Conservation (phyloP, 2,329 filamentous ascomycete species). For the Fonsecaea pedrosoi region DNA sequence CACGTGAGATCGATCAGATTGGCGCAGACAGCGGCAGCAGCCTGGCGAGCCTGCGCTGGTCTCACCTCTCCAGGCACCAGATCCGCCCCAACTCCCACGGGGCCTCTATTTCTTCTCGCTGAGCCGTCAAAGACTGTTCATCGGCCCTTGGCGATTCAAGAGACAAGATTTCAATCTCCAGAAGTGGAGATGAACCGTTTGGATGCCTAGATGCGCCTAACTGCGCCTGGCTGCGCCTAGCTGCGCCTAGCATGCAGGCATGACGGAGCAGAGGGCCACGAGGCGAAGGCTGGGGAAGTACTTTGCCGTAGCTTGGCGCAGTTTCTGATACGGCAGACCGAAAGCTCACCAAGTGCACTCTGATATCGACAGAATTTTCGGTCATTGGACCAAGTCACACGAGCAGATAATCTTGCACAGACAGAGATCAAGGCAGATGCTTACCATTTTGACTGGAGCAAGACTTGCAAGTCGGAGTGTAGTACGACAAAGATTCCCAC, state of each 20-base stretch:
- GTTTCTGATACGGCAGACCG: neutral
- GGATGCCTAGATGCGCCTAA: conserved; percentile 2
- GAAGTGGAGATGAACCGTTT: conserved; percentile 5
- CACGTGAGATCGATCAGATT: conserved; percentile 1
- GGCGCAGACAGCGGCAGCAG: conserved; percentile 17
- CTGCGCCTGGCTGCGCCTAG: neutral
- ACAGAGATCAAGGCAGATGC: conserved; percentile 13
- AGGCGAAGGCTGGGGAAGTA: neutral
- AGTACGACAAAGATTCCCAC: neutral
- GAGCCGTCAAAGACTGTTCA: neutral
- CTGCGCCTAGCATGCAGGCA: neutral
- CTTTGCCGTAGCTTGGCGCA: neutral
- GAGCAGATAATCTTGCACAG: neutral
- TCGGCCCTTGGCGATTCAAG: neutral
- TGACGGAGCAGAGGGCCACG: no score
- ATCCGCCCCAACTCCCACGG: neutral
- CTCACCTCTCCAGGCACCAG: conserved; percentile 17
- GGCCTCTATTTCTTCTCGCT: neutral
- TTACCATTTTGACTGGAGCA: conserved; percentile 12
- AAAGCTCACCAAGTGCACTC: neutral
- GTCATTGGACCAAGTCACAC: neutral
- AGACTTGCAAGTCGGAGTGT: conserved; percentile 21
- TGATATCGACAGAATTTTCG: conserved; percentile 14
- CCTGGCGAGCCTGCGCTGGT: conserved; percentile 6
- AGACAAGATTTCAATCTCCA: no score